Evolutionary conservation across 2,329 filamentous ascomycete species (phyloP), one percentile per base, ranked within the genome.

Genomic region (Talaromyces sp.): DNA sequence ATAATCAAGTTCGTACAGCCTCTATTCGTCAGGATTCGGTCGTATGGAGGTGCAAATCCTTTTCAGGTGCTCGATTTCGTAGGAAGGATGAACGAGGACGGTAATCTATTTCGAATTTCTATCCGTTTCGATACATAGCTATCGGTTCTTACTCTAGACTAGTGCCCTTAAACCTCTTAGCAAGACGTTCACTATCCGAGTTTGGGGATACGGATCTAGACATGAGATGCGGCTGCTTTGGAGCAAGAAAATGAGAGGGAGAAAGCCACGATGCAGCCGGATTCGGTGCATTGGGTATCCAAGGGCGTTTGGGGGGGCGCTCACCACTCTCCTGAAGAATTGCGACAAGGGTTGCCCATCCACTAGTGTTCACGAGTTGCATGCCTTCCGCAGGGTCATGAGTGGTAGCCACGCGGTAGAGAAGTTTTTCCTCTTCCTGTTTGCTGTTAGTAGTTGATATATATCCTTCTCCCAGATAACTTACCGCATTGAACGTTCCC

Each of bases 271-370:
- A 69, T 70, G 71, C 71, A 68, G 69, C 69, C 70, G 71, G 66
- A 27, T 58, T n/a, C 71, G 71, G 67, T 49, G 41, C 45, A 72
- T 72, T 75, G 68, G 69, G 71, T 67, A 74, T 75, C 77, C 80
- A 76, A 72, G 77, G 73, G 77, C 84, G 90, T 85, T 95, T 96
- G 80, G 89, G 89, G 87, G 90, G 87, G 87, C 90, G 90, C 91
- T 97, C 93, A 96, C 93, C 92, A 86, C 92, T 93, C 87, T 93
- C 91, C 88, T 95, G 88, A 82, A 98, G 87, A 78, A 99, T 96
- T 78, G 91, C 90, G 80, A 94, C 86, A 75, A 99, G 85, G 66
- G 92, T 98, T 79, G 93, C 91, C 95, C 95, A 99, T 74, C 95
- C 95, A 75, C 90, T 86, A 72, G 90, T 93, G 72, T 92, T 90